phyloP scores from a whole-genome alignment of 164 flowering plant genomes.

The Magnolia changhungtana region DNA sequence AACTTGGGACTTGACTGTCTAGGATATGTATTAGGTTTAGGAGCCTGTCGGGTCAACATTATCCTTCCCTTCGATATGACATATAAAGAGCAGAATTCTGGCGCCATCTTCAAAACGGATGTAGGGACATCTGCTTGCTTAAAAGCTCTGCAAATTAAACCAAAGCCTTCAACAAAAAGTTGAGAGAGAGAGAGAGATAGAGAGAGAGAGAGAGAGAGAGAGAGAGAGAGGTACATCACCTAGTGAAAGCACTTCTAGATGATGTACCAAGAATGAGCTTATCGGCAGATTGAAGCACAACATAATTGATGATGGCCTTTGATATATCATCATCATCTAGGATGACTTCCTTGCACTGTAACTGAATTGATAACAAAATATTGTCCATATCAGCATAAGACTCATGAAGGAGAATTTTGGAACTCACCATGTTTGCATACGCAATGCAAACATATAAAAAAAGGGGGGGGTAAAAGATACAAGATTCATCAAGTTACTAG shows the following conservation, averaged over 20 bases:
- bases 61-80: slow-evolving; percentile 22
- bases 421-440: neutral
- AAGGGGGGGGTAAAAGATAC: no score
- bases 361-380: slow-evolving; percentile 7
- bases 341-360: slow-evolving; percentile 21
- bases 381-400: neutral
- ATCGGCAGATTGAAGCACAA: slow-evolving; percentile 11
- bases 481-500: neutral
- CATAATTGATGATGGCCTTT: slow-evolving; percentile 18
- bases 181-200: neutral
- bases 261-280: slow-evolving; percentile 23
- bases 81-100: slow-evolving; percentile 22
- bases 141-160: slow-evolving; percentile 15
- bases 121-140: slow-evolving; percentile 22
- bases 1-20: neutral
- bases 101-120: slow-evolving; percentile 17
- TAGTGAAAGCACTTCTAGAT: slow-evolving; percentile 19
- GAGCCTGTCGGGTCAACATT: slow-evolving; percentile 12
- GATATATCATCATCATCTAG: slow-evolving; percentile 14
- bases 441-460: neutral
- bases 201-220: neutral
- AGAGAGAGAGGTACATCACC: neutral
- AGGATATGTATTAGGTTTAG: slow-evolving; percentile 13
- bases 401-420: neutral
- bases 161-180: neutral